phyloP scores from a whole-genome alignment of 345 rosid genomes.

The Syzygium oleosum region DNA sequence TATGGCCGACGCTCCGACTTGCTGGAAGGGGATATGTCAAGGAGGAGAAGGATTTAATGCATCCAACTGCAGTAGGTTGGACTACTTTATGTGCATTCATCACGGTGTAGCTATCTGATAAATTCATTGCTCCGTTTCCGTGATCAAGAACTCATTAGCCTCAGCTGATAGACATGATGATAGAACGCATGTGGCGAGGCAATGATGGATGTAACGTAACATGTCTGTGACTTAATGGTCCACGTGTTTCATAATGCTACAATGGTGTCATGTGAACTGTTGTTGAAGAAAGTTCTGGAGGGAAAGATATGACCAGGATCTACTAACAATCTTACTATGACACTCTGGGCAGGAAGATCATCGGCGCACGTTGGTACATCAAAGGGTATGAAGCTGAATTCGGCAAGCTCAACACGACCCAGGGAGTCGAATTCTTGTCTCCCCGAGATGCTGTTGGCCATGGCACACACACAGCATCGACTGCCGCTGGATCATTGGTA shows the following conservation, averaged over 20 bases:
- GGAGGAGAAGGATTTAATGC: conserved; percentile 37
- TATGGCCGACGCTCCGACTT: conserved; percentile 31
- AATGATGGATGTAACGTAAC: neutral
- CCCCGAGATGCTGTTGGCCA: conserved; percentile 28
- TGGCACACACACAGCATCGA: conserved; percentile 35
- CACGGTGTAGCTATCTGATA: neutral
- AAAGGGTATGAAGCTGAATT: conserved; percentile 43
- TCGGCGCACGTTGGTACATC: conserved; percentile 37
- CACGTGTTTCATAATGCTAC: neutral
- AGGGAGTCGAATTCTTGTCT: conserved; percentile 24
- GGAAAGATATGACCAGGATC: neutral
- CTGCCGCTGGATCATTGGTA: conserved; percentile 24
- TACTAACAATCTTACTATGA: neutral
- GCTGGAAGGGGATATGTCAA: conserved; percentile 56
- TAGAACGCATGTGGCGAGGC: neutral
- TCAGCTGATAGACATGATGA: neutral
- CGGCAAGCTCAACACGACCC: conserved; percentile 6
- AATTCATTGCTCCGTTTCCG: neutral
- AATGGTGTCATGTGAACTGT: neutral
- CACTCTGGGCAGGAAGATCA: conserved; percentile 26
- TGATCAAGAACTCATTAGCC: neutral
- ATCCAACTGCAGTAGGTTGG: conserved; percentile 32
- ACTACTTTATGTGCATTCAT: neutral
- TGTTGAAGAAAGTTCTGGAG: neutral
- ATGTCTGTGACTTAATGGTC: neutral